These are phyloP conservation scores for Cryptococcus hybrid DNA, from an alignment of 1,284 basidiomycete genomes.

Conservation along the genomic window DNA sequence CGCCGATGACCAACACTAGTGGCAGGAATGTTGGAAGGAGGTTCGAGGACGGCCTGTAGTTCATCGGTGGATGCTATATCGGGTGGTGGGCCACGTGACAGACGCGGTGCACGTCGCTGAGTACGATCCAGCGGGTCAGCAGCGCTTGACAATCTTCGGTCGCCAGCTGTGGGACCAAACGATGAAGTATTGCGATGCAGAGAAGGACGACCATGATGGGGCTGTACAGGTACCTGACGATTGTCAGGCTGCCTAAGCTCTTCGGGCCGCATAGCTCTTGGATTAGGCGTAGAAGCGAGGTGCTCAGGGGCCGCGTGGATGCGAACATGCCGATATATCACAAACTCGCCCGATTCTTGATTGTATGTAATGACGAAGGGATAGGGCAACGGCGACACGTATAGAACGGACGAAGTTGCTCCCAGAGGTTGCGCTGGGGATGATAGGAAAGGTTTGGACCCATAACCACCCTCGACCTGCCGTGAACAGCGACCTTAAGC, in stretches of 20 bases:
- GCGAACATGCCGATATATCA: conserved; percentile 32
- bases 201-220: conserved; percentile 18
- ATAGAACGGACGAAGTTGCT: conserved; percentile 17
- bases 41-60: conserved; percentile 34
- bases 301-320: conserved; percentile 9
- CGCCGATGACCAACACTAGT: conserved; percentile 9
- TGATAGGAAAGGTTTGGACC: conserved; percentile 3
- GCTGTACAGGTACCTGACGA: not conserved
- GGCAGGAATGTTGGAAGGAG: conserved; percentile 26
- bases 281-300: conserved; percentile 2
- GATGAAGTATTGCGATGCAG: conserved; percentile 26
- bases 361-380: conserved; percentile 35
- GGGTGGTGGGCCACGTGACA: conserved; percentile 25
- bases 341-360: conserved; percentile 22
- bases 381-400: conserved; percentile 29
- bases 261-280: conserved; percentile 23
- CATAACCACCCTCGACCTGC: conserved; percentile 14
- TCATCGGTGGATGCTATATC: conserved; percentile 20
- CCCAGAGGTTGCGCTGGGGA: conserved; percentile 17
- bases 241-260: conserved; percentile 21
- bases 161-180: conserved; percentile 13
- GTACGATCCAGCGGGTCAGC: conserved; percentile 36
- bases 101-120: conserved; percentile 26
- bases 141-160: conserved; percentile 17
- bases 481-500: conserved; percentile 58